Conservation (phyloP, 2,329 filamentous ascomycete species). For the Fusarium brevicatenulatum region DNA sequence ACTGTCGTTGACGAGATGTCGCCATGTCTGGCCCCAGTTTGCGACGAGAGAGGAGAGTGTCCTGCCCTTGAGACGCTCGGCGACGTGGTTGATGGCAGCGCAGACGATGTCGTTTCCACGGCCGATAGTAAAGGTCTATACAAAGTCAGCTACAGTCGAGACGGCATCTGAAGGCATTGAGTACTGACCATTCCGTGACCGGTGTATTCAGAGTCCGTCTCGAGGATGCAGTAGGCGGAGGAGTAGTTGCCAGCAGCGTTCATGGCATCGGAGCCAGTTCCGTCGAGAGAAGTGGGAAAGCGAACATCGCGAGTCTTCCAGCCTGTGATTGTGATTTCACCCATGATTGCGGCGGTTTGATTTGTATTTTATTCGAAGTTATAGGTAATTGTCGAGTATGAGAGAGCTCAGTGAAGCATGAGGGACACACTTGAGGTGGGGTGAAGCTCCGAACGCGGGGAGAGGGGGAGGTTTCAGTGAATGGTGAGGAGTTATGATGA, state of each 20-base stretch:
- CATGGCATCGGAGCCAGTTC: slow-evolving; percentile 97
- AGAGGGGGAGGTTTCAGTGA: slow-evolving; percentile 23
- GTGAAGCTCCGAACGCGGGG: slow-evolving; percentile 38
- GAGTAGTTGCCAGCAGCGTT: slow-evolving; percentile 94
- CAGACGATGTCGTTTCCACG: slow-evolving; percentile 95
- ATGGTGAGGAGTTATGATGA: slow-evolving; percentile 4
- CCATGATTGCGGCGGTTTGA: slow-evolving; percentile 24
- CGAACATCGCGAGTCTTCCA: slow-evolving; percentile 79
- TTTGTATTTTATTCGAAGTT: not conserved
- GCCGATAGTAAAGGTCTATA: slow-evolving; percentile 80
- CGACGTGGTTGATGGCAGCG: slow-evolving; percentile 81
- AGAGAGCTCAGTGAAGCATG: slow-evolving; percentile 24
- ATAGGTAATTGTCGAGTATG: not conserved
- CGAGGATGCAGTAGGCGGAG: slow-evolving; percentile 90
- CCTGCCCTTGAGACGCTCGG: slow-evolving; percentile 77
- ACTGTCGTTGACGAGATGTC: slow-evolving; percentile 88
- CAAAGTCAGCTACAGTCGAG: slow-evolving; percentile 1
- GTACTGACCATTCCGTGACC: slow-evolving; percentile 80
- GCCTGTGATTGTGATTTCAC: slow-evolving; percentile 75
- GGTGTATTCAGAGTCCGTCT: slow-evolving; percentile 76
- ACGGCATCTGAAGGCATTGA: not conserved
- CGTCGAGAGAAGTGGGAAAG: slow-evolving; percentile 92
- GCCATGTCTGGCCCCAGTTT: slow-evolving; percentile 90
- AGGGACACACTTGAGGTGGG: slow-evolving; percentile 27
- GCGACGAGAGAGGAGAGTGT: slow-evolving; percentile 80